A percentile compares a stretch with the other conserved stretches of the same genome.
These are phyloP conservation scores for Hypoxylon sp. DNA, from an alignment of 2,329 filamentous ascomycete genomes.

Conservation along the genomic window DNA sequence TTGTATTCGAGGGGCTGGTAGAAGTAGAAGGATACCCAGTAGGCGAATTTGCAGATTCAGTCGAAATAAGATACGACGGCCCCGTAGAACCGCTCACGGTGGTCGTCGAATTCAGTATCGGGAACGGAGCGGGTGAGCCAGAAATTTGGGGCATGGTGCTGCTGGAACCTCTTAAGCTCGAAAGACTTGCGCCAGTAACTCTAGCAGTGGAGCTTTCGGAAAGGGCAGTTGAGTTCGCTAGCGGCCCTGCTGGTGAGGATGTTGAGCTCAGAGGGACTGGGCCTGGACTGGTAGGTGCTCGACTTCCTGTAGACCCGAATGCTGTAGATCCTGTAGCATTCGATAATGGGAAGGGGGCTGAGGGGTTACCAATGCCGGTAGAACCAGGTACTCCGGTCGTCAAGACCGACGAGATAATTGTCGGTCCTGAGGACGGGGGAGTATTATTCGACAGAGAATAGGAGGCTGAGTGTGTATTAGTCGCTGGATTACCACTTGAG, in stretches of 20 bases:
- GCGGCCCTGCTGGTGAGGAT: slow-evolving; percentile 2
- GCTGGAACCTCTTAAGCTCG: slow-evolving; percentile 20
- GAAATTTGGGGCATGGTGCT: slow-evolving; percentile 18
- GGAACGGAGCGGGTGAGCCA: slow-evolving; percentile 41
- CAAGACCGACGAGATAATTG: slow-evolving; percentile 7
- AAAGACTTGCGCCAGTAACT: slow-evolving; percentile 15
- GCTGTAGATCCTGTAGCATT: slow-evolving; percentile 31
- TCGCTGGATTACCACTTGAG: not conserved
- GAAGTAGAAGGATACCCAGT: slow-evolving; percentile 22
- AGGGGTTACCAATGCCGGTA: slow-evolving; percentile 2
- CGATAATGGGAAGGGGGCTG: slow-evolving; percentile 34
- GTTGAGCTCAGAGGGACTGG: slow-evolving; percentile 32
- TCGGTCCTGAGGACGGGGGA: slow-evolving; percentile 5
- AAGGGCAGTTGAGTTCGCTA: slow-evolving; percentile 19
- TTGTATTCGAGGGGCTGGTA: slow-evolving; percentile 21
- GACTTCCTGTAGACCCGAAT: slow-evolving; percentile 32
- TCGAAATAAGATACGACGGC: slow-evolving; percentile 20
- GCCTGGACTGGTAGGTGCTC: slow-evolving; percentile 34
- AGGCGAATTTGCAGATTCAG: slow-evolving; percentile 17
- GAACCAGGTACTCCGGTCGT: slow-evolving; percentile 13
- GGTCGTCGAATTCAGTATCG: slow-evolving; percentile 45
- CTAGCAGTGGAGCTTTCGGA: slow-evolving; percentile 13
- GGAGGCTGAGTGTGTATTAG: slow-evolving; percentile 17
- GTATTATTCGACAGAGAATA: slow-evolving; percentile 31
- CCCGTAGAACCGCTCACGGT: slow-evolving; percentile 25